These are phyloP conservation scores for Talaromyces thailandensis DNA, from an alignment of 495 filamentous ascomycete species.

Conservation along the genomic window DNA sequence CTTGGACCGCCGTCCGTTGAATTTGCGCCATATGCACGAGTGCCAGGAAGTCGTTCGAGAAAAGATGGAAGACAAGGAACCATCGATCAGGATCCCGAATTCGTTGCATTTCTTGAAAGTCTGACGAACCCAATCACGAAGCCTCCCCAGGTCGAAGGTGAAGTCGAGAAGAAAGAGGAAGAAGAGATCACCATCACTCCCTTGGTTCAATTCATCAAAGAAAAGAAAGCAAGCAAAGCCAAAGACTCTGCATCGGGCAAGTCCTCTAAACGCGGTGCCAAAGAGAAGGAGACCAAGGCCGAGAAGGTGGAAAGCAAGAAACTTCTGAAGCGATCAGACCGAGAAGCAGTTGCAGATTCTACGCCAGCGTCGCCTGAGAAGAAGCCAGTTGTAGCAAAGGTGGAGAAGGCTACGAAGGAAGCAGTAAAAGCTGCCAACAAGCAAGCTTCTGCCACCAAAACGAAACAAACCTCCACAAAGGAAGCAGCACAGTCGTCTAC, in stretches of 20 bases:
- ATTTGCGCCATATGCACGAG: constrained; percentile 71
- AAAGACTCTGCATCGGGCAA: constrained; percentile 54
- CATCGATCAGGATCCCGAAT: constrained; percentile 92
- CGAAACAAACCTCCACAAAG: constrained; percentile 20
- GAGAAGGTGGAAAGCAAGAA: constrained; percentile 49
- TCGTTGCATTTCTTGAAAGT: constrained; percentile 83
- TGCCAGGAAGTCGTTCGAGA: constrained; percentile 59
- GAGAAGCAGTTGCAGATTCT: constrained; percentile 26
- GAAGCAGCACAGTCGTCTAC: constrained; percentile 12
- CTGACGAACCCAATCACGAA: constrained; percentile 68
- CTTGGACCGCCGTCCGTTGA: constrained; percentile 70
- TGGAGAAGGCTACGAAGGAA: constrained; percentile 60
- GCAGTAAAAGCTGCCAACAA: constrained; percentile 74
- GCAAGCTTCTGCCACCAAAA: constrained; percentile 34
- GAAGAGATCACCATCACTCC: constrained; percentile 71
- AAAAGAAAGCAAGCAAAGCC: constrained; percentile 81
- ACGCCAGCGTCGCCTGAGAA: constrained; percentile 30
- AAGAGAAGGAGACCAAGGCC: constrained; percentile 49
- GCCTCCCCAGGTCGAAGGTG: constrained; percentile 37
- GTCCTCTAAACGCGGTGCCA: constrained; percentile 50
- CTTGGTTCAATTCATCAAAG: constrained; percentile 78
- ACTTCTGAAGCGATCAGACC: constrained; percentile 32
- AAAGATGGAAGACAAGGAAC: constrained; percentile 83
- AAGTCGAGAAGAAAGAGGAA: constrained; percentile 44
- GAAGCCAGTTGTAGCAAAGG: constrained; percentile 25